These are phyloP conservation scores for Penicillium sumatraense DNA, from an alignment of 2,329 filamentous ascomycete genomes.

Conservation along the genomic window DNA sequence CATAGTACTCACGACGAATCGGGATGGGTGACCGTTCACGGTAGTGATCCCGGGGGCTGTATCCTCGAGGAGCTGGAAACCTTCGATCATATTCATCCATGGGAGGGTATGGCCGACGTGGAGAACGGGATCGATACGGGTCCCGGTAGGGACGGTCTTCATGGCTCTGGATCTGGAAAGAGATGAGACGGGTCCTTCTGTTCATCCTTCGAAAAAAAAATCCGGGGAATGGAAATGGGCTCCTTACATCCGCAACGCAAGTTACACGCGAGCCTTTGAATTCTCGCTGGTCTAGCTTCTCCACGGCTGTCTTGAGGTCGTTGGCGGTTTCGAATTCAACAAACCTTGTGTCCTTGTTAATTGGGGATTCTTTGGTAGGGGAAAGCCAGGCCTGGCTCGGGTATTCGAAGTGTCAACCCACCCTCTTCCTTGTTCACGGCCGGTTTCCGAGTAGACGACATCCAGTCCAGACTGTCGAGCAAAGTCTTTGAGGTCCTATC, in stretches of 20 bases:
- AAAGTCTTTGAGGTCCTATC: slow-evolving; percentile 99
- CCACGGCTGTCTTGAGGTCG: slow-evolving; percentile 87
- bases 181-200: slow-evolving; percentile 35
- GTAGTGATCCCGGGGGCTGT: slow-evolving; percentile 84
- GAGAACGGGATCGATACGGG: slow-evolving; percentile 79
- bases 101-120: slow-evolving; percentile 69
- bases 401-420: slow-evolving; percentile 54
- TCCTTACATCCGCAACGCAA: slow-evolving; percentile 82
- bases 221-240: slow-evolving; percentile 19
- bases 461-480: slow-evolving; percentile 95
- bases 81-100: slow-evolving; percentile 84
- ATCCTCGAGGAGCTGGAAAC: slow-evolving; percentile 76
- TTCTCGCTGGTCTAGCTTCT: slow-evolving; percentile 90
- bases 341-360: slow-evolving; percentile 65
- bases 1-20: slow-evolving; percentile 79
- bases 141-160: slow-evolving; percentile 74
- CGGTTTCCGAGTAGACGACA: slow-evolving; percentile 97
- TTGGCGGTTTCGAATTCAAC: slow-evolving; percentile 95
- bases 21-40: slow-evolving; percentile 81
- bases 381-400: slow-evolving; percentile 18
- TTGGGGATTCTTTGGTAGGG: slow-evolving; percentile 8
- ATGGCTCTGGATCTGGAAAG: slow-evolving; percentile 64
- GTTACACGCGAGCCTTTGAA: slow-evolving; percentile 89
- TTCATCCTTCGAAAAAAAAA: slow-evolving; percentile 4
- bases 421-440: slow-evolving; percentile 91